Percentiles rank a stretch among this genome's conserved stretches.
Evolutionary conservation across 2,329 filamentous ascomycete genomes (phyloP).

Genomic region (Exophiala sp.): DNA sequence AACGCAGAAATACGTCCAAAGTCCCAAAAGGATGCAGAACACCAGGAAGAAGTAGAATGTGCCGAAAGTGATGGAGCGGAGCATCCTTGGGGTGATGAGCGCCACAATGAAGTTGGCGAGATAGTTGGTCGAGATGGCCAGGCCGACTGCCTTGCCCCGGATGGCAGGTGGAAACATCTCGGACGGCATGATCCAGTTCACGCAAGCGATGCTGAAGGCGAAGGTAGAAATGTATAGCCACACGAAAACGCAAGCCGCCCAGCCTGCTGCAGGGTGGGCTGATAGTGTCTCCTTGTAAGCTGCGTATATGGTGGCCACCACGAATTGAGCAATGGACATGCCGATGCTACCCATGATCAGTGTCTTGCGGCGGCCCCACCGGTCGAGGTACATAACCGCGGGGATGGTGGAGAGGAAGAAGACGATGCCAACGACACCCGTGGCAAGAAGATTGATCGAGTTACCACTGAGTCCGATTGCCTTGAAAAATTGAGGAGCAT

Average conservation of each 20-base stretch:
- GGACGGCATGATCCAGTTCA: conserved; percentile 39
- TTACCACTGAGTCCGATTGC: conserved; percentile 34
- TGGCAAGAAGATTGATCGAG: conserved; percentile 37
- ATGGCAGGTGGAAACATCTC: conserved; percentile 40
- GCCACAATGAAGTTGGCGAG: not conserved
- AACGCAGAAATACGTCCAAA: not conserved
- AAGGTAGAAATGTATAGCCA: conserved; percentile 74
- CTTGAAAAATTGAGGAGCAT: conserved; percentile 35
- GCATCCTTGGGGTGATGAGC: not conserved
- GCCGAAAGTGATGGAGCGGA: not conserved
- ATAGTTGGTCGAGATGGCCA: not conserved
- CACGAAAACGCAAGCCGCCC: conserved; percentile 57
- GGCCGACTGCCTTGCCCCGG: conserved; percentile 9
- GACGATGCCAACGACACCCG: conserved; percentile 38
- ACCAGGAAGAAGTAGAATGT: not conserved
- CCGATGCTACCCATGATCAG: conserved; percentile 58
- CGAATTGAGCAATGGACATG: conserved; percentile 67
- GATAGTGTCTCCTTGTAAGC: conserved; percentile 57
- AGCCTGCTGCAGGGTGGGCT: conserved; percentile 59
- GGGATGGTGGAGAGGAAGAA: conserved; percentile 39
- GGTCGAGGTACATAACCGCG: conserved; percentile 39
- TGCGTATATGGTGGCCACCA: conserved; percentile 66
- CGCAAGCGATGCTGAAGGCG: conserved; percentile 40
- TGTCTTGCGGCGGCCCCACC: conserved; percentile 37
- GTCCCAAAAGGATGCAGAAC: not conserved